Conservation (phyloP, 495 filamentous ascomycete genomes). For the Pseudoneurospora amorphoporcata region DNA sequence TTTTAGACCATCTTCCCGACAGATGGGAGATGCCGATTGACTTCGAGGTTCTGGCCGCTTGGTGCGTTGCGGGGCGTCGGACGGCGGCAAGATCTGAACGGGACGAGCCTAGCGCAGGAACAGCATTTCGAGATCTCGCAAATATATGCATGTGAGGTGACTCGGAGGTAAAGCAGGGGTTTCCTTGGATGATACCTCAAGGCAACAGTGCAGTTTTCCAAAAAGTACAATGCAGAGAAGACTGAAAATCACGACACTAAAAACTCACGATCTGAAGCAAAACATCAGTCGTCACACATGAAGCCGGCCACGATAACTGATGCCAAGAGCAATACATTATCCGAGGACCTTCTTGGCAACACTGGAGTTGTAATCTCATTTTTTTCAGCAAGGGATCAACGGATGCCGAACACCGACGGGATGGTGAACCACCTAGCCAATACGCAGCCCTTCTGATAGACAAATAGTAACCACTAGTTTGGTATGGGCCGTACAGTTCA, state of each 20-base stretch:
- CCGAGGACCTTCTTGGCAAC: neutral
- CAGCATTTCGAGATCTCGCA: neutral
- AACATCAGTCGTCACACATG: neutral
- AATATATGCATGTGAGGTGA: neutral
- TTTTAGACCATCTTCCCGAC: neutral
- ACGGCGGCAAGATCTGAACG: neutral
- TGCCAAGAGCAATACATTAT: neutral
- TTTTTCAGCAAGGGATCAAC: neutral
- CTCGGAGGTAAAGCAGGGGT: neutral
- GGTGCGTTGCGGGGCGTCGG: neutral
- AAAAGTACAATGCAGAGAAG: neutral
- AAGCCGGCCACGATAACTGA: neutral
- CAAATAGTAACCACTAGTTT: neutral
- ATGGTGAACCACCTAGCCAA: neutral
- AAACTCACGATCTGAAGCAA: neutral
- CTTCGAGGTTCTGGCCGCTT: neutral
- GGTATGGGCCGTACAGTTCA: too few relatives aligned
- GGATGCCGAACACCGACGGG: neutral
- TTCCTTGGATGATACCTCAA: neutral
- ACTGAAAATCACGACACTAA: neutral
- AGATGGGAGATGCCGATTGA: neutral
- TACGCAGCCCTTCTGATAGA: too few relatives aligned
- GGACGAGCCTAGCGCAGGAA: neutral
- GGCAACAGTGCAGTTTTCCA: neutral
- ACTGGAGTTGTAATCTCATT: neutral